Base-by-base conservation (phyloP, 2,329 filamentous ascomycete species). In the Paradendryphiella salina region DNA sequence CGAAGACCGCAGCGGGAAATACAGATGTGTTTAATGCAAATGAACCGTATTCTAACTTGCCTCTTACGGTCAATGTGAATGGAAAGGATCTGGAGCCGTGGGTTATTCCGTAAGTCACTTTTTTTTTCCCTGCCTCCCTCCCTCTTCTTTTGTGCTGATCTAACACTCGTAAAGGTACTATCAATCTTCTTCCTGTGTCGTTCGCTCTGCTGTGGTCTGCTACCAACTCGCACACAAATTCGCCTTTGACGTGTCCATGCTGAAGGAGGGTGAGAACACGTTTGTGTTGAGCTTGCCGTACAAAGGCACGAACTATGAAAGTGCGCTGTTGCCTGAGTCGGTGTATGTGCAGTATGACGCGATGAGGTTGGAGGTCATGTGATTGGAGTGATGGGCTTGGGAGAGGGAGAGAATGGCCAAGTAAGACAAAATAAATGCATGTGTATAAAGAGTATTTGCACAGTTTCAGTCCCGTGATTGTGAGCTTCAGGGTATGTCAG, bases 281-380 rank as follows among this genome's bases (percentile, higher is more conserved):
- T 70, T 87, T 26, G 72, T 84, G 0, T 65, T 87, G 36, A 82
- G 81, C 55, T 59, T 87, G 50, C 84, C 85, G 9, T 80, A 75
- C 38, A 82, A 84, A 39, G 83, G 78, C 1, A 85, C 81, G 3
- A 76, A 85, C 57, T 79, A 80, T 13, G 40, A 55, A 26, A 63
- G 78, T 23, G 83, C 84, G 0, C 42, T 85, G 7, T 57, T 56
- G 14, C 60, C 60, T 4, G 70, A 72, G 35, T 78, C 77, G 0
- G 75, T 84, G 0, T 87, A 87, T 66, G 79, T 87, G 5, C 83
- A 87, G 72, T 87, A 87, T 56, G 84, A 87, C 71, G 84, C 85
- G 2, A 60, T 87, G 63, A 75, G 84, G 42, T 60, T 87, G 38
- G 84, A 87, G 62, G 64, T 86, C 20, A 26, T 9, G 23, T 26